These are phyloP conservation scores for Amanita molliuscula DNA, from an alignment of 768 basidiomycete species.

Conservation along the genomic window DNA sequence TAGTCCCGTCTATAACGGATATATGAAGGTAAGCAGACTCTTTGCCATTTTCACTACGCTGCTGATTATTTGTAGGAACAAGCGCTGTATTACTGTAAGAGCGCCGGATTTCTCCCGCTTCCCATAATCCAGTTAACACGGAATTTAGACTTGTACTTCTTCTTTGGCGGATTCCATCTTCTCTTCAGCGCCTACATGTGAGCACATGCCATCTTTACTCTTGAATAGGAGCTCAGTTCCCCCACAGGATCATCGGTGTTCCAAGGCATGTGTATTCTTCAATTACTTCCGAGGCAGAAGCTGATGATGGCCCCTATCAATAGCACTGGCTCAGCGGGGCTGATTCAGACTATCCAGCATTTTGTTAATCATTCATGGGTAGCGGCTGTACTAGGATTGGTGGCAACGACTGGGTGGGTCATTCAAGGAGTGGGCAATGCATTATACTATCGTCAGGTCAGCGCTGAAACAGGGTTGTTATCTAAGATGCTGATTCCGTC, in stretches of 20 bases:
- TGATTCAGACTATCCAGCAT: constrained; percentile 86
- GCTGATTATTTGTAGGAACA: constrained; percentile 55
- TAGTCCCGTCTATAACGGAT: constrained; percentile 95
- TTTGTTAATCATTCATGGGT: constrained; percentile 62
- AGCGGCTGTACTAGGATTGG: constrained; percentile 70
- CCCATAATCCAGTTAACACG: constrained; percentile 19
- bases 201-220: constrained; percentile 20
- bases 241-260: constrained; percentile 82
- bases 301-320: constrained; percentile 12
- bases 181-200: constrained; percentile 89
- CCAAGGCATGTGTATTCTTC: constrained; percentile 46
- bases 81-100: constrained; percentile 86
- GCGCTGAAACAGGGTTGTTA: constrained; percentile 11
- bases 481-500: constrained; percentile 8
- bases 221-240: constrained; percentile 19
- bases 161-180: constrained; percentile 94
- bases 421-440: constrained; percentile 77
- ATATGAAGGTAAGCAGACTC: constrained; percentile 69
- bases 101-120: constrained; percentile 14
- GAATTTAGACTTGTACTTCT: constrained; percentile 82
- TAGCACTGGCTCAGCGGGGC: constrained; percentile 89
- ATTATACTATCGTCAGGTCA: constrained; percentile 70
- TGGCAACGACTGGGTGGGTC: constrained; percentile 83
- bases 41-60: constrained; percentile 7
- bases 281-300: constrained; percentile 26